Evolutionary conservation across 164 flowering plant genomes (phyloP), one percentile per base, ranked within the genome.

Genomic region (Annona cherimola): DNA sequence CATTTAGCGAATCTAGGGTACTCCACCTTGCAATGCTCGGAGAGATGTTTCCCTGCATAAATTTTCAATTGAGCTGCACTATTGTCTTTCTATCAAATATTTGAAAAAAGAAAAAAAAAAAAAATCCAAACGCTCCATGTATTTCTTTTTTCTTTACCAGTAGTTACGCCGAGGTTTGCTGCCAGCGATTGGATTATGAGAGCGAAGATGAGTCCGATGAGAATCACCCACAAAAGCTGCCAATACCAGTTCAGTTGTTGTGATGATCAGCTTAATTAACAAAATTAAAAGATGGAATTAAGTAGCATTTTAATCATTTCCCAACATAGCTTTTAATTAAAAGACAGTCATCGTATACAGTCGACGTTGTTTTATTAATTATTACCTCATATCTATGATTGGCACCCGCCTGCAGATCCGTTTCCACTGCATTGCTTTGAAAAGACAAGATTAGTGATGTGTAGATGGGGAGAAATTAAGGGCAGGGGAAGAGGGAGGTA

Each of bases 191-290:
- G 98, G 60, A 92, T 91, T 18, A 92, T 86, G 70, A 94, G 88
- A 42, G 97, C 97, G 60, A 91, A 91, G 4, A 89, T 67, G 72
- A 91, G 61, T 42, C 96, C 98, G 42, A 93, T 79, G 0, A 95
- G 88, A 20, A 93, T 75, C 66, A 95, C 89, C 99, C 99, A 95
- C 8, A 95, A 77, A 18, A 94, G 83, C 99, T 92, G 91, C 41
- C 8, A 72, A 19, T 67, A 20, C 9, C 26, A 59, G 6, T n/a
- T 40, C 39, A 64, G 0, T 20, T 26, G 5, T 19, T 66, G 1
- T 14, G 42, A 43, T 43, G 50, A 2, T 50, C 45, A 16, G 45
- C 18, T 20, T 20, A 67, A 46, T 8, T 46, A n/a, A n/a, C 39
- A 46, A 5, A 35, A 44, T n/a, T 7, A 19, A 8, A 65, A 26